Conservation (phyloP, 2,329 filamentous ascomycete species). For the Arthrobotrys megalospora region DNA sequence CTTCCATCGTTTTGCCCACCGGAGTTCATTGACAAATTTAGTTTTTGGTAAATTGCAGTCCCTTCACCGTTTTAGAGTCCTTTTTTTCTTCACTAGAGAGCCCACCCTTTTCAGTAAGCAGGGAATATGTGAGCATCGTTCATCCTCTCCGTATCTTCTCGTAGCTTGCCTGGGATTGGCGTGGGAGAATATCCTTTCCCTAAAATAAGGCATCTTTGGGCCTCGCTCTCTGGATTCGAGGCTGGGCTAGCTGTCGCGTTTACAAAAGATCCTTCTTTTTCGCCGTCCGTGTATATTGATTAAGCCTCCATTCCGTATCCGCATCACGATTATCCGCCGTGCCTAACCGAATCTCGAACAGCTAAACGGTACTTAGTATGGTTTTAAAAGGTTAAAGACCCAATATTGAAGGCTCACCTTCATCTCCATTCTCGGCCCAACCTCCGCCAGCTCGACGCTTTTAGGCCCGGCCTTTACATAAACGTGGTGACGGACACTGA, state of each 20-base stretch:
- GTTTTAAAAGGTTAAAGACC: background rate
- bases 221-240: no score
- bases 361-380: conserved; percentile 67
- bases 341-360: conserved; percentile 92
- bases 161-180: no score
- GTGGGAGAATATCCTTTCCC: no score
- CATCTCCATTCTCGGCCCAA: conserved; percentile 98
- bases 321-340: conserved; percentile 95
- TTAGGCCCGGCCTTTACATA: conserved; percentile 94
- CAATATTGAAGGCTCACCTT: conserved; percentile 55
- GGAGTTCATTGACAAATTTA: background rate
- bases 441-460: conserved; percentile 88
- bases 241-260: background rate
- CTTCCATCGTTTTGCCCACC: background rate
- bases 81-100: background rate
- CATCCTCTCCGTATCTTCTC: no score
- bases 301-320: conserved; percentile 96
- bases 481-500: conserved; percentile 83
- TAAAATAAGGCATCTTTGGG: no score
- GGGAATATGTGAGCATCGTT: no score
- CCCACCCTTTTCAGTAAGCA: no score
- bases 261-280: conserved; percentile 64
- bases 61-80: background rate
- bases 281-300: conserved; percentile 83
- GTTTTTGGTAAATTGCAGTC: background rate